Evolutionary conservation across 371 early-diverging fungal genomes (phyloP).

Genomic region (Nematocida major): DNA sequence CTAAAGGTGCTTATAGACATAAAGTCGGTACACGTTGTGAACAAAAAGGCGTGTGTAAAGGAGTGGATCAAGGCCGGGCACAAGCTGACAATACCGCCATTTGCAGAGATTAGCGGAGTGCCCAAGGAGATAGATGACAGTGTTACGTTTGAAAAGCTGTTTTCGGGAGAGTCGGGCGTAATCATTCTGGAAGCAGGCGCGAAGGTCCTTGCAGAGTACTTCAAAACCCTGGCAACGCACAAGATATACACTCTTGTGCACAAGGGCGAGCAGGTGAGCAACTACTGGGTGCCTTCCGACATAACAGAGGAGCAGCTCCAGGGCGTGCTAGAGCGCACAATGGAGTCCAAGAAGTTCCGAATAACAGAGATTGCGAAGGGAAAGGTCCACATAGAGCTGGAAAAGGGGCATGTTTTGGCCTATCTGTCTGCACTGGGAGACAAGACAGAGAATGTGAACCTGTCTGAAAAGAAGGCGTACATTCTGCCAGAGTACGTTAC

Average conservation of each 20-base stretch:
- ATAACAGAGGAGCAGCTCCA: not conserved
- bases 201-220: constrained; percentile 32
- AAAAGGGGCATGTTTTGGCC: not conserved
- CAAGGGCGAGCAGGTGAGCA: not conserved
- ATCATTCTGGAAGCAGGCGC: constrained; percentile 22
- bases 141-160: constrained; percentile 14
- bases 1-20: constrained; percentile 35
- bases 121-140: constrained; percentile 1
- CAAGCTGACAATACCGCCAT: not conserved
- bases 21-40: not conserved
- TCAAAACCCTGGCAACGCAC: not conserved
- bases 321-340: not conserved
- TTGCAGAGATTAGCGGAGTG: constrained; percentile 11
- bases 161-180: constrained; percentile 8
- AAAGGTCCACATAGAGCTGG: not conserved
- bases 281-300: not conserved
- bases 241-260: not conserved
- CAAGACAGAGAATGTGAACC: constrained; percentile 28
- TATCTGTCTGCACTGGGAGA: not conserved
- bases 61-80: constrained; percentile 10
- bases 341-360: constrained; percentile 6
- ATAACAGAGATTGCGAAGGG: not conserved
- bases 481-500: constrained; percentile 10
- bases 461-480: not conserved
- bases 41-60: not conserved